Conservation (phyloP, 2,329 filamentous ascomycete species). For the Fusarium sp. region DNA sequence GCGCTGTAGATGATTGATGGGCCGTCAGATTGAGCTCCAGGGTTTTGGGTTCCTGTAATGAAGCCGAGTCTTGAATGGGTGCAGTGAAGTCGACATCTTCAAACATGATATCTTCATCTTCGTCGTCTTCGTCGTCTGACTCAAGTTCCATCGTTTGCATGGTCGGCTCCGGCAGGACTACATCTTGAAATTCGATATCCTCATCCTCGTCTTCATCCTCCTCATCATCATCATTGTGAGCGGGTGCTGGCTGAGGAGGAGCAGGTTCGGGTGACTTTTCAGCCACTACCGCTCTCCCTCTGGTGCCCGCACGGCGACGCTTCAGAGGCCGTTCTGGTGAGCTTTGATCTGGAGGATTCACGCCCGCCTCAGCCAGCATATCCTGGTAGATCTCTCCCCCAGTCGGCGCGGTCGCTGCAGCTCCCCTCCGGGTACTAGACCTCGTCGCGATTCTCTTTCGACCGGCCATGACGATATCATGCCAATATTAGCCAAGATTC, state of each 20-base stretch:
- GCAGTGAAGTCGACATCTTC: slow-evolving; percentile 61
- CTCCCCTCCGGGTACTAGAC: slow-evolving; percentile 34
- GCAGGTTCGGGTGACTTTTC: not conserved
- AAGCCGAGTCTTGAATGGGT: slow-evolving; percentile 37
- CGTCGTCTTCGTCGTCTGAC: slow-evolving; percentile 60
- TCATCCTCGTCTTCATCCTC: slow-evolving; percentile 55
- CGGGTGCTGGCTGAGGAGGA: not conserved
- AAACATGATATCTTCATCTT: slow-evolving; percentile 58
- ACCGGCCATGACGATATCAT: slow-evolving; percentile 47
- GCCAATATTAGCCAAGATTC: not conserved
- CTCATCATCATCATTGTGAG: slow-evolving; percentile 38
- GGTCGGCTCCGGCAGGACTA: slow-evolving; percentile 59
- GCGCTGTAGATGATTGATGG: slow-evolving; percentile 52
- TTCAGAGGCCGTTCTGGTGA: slow-evolving; percentile 56
- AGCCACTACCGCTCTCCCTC: not conserved
- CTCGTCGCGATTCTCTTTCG: slow-evolving; percentile 45
- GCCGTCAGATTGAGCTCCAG: slow-evolving; percentile 66
- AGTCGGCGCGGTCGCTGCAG: slow-evolving; percentile 27
- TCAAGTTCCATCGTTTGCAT: slow-evolving; percentile 64
- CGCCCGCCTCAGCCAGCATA: slow-evolving; percentile 63
- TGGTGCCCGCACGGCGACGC: slow-evolving; percentile 47
- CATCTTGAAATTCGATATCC: slow-evolving; percentile 63
- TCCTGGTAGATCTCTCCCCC: slow-evolving; percentile 59
- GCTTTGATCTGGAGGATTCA: slow-evolving; percentile 43
- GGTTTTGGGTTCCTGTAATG: slow-evolving; percentile 47